Evolutionary conservation across 2,329 filamentous ascomycete species (phyloP).

Genomic region (Zymoseptoria brevis): DNA sequence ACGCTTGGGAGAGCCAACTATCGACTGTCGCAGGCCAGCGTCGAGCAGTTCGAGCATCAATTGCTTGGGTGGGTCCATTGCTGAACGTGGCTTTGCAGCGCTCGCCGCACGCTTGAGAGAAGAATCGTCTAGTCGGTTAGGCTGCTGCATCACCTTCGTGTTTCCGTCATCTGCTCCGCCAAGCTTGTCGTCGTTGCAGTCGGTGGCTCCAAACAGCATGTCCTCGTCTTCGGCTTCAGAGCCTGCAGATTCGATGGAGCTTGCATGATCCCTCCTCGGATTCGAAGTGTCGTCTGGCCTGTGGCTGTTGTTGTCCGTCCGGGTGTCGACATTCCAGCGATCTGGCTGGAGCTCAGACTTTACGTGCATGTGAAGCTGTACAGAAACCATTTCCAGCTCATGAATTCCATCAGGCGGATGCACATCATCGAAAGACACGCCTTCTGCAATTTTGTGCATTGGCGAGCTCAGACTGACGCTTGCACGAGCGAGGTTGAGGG

Average conservation of each 20-base stretch:
- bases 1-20: conserved; percentile 24
- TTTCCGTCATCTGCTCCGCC: neutral
- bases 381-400: conserved; percentile 20
- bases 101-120: neutral
- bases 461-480: conserved; percentile 3
- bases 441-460: conserved; percentile 17
- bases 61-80: neutral
- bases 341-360: neutral
- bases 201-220: neutral
- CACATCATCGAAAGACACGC: conserved; percentile 18
- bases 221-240: neutral
- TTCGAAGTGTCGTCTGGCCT: neutral
- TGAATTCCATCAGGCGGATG: conserved; percentile 8
- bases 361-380: conserved; percentile 19
- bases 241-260: neutral
- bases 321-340: neutral
- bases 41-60: conserved; percentile 4
- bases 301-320: neutral
- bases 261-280: neutral
- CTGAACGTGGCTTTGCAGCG: neutral
- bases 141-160: neutral
- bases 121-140: neutral
- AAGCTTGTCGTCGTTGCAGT: neutral
- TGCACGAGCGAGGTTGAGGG: conserved; percentile 20
- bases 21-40: conserved; percentile 28